Evolutionary conservation across 2,329 filamentous ascomycete species (phyloP).

Genomic region (Parascedosporium putredinis): DNA sequence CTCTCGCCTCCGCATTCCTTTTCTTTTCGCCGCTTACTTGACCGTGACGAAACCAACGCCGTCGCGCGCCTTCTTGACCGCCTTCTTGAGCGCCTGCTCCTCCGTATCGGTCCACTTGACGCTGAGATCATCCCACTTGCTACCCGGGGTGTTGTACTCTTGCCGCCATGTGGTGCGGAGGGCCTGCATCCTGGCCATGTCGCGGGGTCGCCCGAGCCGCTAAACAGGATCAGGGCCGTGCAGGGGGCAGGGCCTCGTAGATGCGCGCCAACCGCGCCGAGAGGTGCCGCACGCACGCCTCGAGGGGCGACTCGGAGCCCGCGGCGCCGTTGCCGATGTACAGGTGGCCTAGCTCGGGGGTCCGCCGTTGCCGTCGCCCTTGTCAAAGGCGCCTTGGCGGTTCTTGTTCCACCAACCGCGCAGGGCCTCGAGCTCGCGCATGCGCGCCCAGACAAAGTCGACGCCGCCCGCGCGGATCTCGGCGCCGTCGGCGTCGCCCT

Average conservation of each 20-base stretch:
- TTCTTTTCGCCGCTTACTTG: no score
- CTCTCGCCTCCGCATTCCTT: no score
- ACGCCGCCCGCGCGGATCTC: slow-evolving; percentile 50
- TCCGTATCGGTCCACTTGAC: slow-evolving; percentile 60
- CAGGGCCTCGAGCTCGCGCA: slow-evolving; percentile 54
- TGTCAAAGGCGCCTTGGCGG: slow-evolving; percentile 27
- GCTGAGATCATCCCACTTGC: slow-evolving; percentile 56
- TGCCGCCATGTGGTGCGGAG: slow-evolving; percentile 50
- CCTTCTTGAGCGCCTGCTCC: slow-evolving; percentile 50
- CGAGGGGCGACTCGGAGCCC: slow-evolving; percentile 22
- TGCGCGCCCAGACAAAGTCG: slow-evolving; percentile 57
- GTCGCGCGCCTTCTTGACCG: slow-evolving; percentile 44
- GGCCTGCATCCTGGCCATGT: slow-evolving; percentile 51
- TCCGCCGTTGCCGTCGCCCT: slow-evolving; percentile 22
- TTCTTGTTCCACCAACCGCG: slow-evolving; percentile 60
- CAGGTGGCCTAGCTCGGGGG: slow-evolving; percentile 20
- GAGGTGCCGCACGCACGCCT: slow-evolving; percentile 34
- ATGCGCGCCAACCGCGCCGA: slow-evolving; percentile 42
- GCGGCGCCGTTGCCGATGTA: slow-evolving; percentile 16
- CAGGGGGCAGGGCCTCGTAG: slow-evolving; percentile 51
- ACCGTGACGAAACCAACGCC: slow-evolving; percentile 56
- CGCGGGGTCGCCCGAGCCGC: slow-evolving; percentile 58
- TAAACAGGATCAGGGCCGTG: slow-evolving; percentile 54
- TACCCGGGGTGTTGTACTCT: slow-evolving; percentile 53
- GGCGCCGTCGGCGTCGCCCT: slow-evolving; percentile 46